Evolutionary conservation across 2,329 filamentous ascomycete genomes (phyloP), one percentile per base, ranked within the genome.

Genomic region (Nothophaeocryptopus gaeumannii): DNA sequence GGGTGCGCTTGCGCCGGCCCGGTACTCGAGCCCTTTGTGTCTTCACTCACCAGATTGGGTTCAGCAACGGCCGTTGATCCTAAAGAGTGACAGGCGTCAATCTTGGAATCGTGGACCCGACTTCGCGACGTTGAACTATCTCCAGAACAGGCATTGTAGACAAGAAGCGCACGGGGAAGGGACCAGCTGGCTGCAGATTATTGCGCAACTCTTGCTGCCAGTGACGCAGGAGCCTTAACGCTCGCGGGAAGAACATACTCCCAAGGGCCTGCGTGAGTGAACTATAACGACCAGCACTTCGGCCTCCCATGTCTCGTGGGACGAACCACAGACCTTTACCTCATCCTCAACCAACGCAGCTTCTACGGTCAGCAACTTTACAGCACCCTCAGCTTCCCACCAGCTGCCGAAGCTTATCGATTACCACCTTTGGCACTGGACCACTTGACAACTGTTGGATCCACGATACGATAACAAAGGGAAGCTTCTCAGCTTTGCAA

Each of bases 101-200:
- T 59, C 51, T 59, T 51, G 56, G 56, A 57, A 53, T 38, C 43
- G 20, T 35, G 33, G 48, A 40, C 39, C 56, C 54, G 54, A 41
- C 45, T 45, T 57, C 45, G 54, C 51, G 47, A 53, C 39, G 34
- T 38, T 37, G 30, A 42, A 31, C 38, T 31, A 34, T 50, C 29
- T 30, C 50, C 36, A 31, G 45, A 50, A 46, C 47, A 36, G 51
- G 40, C 30, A 39, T 37, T 48, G 43, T 31, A 37, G 31, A 46
- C 41, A 37, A 15, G 13, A 35, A 39, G 51, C 36, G 39, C 46
- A 48, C 50, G 53, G 56, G 39, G 36, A 48, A 51, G 40, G 42
- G 40, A 45, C 46, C 31, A 39, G 37, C 33, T 39, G 40, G 42
- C 55, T 54, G 56, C 56, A 45, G 20, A 41, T 54, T 41, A 50